Conservation (phyloP, 73 alveolate genomes). For the Paramecium sonneborni region DNA sequence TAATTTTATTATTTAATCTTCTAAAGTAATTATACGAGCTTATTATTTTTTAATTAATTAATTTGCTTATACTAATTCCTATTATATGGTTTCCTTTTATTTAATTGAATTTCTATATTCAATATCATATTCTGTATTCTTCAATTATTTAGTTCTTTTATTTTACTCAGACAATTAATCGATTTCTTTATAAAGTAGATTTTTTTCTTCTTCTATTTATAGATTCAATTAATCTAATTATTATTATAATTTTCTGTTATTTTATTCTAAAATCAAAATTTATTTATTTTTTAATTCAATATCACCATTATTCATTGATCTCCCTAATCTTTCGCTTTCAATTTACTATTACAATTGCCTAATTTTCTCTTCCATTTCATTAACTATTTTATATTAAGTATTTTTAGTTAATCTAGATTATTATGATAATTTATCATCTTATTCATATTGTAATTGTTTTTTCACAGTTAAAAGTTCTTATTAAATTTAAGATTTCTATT, state of each 20-base stretch:
- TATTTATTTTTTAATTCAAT: neutral
- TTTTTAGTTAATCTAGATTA: neutral
- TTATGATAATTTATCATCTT: neutral
- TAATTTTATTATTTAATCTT: neutral
- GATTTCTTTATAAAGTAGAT: neutral
- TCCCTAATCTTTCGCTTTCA: neutral
- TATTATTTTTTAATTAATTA: neutral
- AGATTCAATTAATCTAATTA: neutral
- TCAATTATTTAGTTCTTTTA: neutral
- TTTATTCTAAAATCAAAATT: neutral
- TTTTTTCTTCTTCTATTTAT: neutral
- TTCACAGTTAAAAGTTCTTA: neutral
- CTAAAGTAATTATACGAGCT: neutral
- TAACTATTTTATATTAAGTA: neutral
- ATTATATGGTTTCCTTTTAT: neutral
- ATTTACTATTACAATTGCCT: neutral
- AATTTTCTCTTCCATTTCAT: neutral
- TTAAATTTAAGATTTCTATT: neutral
- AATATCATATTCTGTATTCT: neutral
- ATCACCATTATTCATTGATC: neutral
- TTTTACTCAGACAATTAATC: slow-evolving; percentile 11
- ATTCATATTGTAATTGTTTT: neutral
- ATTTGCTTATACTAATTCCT: neutral
- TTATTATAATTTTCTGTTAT: neutral
- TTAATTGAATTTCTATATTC: slow-evolving; percentile 2